Conservation (phyloP, 2,329 filamentous ascomycete species). For the Neoarthrinium moseri region DNA sequence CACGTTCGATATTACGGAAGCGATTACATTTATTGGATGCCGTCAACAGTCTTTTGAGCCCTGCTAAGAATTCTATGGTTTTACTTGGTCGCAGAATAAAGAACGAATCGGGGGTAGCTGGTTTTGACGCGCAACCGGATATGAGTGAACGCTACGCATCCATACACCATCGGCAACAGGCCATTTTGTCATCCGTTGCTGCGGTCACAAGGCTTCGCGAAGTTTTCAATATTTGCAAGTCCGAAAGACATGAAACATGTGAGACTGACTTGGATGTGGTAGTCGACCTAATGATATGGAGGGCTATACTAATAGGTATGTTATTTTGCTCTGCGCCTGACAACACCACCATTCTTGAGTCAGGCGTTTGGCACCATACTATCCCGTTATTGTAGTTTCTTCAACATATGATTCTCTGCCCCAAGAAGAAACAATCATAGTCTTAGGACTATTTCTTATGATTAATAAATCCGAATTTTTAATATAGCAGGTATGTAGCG, state of each 20-base stretch:
- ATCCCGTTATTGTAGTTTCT: background rate
- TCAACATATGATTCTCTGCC: too few species aligned
- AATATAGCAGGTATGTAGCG: too few species aligned
- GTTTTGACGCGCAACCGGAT: background rate
- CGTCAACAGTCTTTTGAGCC: too few species aligned
- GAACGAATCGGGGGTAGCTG: background rate
- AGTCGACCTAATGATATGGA: background rate
- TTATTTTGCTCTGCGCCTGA: background rate
- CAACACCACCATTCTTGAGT: background rate
- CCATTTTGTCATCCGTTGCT: background rate
- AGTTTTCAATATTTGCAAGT: too few species aligned
- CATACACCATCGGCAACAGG: background rate
- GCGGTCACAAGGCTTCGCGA: background rate
- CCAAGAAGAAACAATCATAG: too few species aligned
- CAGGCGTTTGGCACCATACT: background rate
- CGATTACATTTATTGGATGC: too few species aligned
- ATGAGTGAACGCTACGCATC: background rate
- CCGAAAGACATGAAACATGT: background rate
- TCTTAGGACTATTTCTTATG: too few species aligned
- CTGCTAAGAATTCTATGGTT: too few species aligned
- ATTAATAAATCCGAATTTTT: too few species aligned
- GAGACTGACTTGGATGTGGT: background rate
- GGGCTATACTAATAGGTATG: background rate
- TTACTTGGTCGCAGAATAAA: too few species aligned
- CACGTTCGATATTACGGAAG: too few species aligned